phyloP scores from a whole-genome alignment of 129 eudicot species.

The Erigeron canadensis region DNA sequence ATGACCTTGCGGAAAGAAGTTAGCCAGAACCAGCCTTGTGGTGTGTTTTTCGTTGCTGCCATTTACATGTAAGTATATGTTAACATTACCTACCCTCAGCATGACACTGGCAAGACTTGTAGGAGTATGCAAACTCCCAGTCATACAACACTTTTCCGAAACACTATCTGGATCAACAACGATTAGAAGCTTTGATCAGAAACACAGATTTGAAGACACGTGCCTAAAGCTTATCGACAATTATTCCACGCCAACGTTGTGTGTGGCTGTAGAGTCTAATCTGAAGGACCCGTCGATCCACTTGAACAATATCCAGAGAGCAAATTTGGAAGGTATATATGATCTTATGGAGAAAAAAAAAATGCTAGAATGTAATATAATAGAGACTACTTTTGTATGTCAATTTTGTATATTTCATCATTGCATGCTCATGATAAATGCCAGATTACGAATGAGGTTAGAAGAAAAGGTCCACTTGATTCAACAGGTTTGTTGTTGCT shows the following conservation, averaged over 20 bases:
- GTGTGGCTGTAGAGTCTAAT: too few species aligned
- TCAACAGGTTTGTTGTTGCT: conserved; percentile 17
- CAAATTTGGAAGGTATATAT: conserved; percentile 35
- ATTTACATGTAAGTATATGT: too few species aligned
- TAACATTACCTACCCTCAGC: conserved; percentile 84
- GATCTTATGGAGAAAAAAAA: background rate
- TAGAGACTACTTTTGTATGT: too few species aligned
- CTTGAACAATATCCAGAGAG: conserved; percentile 86
- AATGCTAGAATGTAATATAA: background rate
- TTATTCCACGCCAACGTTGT: conserved; percentile 61
- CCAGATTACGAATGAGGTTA: conserved; percentile 25
- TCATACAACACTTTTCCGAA: conserved; percentile 96
- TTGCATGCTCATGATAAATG: conserved; percentile 34
- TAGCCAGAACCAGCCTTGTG: too few species aligned
- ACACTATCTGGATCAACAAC: conserved; percentile 90
- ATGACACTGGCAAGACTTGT: conserved; percentile 74
- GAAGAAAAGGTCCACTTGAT: conserved; percentile 23
- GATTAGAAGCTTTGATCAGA: conserved; percentile 83
- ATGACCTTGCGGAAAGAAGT: too few species aligned
- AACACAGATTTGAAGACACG: conserved; percentile 51
- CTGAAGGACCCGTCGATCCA: too few species aligned
- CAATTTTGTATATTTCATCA: background rate
- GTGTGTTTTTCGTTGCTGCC: too few species aligned
- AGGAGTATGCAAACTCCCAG: conserved; percentile 84
- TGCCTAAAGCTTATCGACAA: conserved; percentile 64